These are phyloP conservation scores for Iris pallida DNA, from an alignment of 116 monocot genomes.

Conservation along the genomic window DNA sequence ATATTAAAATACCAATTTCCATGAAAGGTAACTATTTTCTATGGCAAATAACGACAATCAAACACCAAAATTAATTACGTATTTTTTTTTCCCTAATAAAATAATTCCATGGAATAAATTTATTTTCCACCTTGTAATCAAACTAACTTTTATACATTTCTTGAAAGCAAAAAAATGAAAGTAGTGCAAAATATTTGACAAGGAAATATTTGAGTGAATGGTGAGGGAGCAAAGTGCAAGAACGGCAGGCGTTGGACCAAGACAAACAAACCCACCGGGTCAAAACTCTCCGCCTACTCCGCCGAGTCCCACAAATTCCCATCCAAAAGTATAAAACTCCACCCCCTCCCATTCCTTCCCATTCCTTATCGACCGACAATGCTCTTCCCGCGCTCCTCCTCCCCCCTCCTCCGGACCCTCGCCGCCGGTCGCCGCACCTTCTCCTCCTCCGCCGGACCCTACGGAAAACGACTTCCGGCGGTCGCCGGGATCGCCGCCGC, in stretches of 20 bases:
- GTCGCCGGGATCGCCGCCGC: slow-evolving; percentile 17
- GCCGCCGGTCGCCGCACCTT: slow-evolving; percentile 1
- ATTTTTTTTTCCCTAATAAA: too few species aligned
- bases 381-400: background rate
- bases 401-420: background rate
- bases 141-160: too few species aligned
- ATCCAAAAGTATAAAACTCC: background rate
- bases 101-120: too few species aligned
- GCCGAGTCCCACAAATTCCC: background rate
- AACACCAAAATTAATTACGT: too few species aligned
- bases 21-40: too few species aligned
- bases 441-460: background rate
- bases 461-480: background rate
- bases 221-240: background rate
- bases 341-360: background rate
- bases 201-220: background rate
- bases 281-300: background rate
- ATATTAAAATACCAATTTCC: too few species aligned
- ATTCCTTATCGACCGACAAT: background rate
- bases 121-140: too few species aligned
- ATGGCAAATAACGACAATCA: too few species aligned
- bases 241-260: background rate
- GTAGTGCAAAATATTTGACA: too few species aligned
- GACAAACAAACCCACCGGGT: background rate
- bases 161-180: background rate